These are phyloP conservation scores for Fraxinus sp. DNA, from an alignment of 305 asterid genomes.

Conservation along the genomic window DNA sequence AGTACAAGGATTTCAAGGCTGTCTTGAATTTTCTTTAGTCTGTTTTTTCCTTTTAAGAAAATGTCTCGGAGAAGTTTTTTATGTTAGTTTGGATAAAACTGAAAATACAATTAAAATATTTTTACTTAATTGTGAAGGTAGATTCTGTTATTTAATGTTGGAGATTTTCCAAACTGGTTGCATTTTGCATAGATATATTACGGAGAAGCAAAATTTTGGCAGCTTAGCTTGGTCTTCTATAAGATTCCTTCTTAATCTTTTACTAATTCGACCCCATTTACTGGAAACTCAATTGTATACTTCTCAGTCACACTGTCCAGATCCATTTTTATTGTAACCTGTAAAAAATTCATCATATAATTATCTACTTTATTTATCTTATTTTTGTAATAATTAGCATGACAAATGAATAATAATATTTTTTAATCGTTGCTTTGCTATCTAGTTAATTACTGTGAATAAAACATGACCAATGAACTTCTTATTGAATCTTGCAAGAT, in stretches of 20 bases:
- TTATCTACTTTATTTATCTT: background rate
- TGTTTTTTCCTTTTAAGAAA: background rate
- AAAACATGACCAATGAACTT: background rate
- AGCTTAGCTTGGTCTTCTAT: background rate
- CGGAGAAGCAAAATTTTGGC: background rate
- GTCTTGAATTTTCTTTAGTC: background rate
- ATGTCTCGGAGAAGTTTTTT: background rate
- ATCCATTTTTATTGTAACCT: background rate
- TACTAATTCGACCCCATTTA: background rate
- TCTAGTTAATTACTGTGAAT: background rate
- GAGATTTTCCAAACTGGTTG: background rate
- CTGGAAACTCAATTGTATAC: background rate
- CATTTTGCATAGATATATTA: background rate
- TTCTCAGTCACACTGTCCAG: background rate
- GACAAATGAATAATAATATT: background rate
- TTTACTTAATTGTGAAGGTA: background rate
- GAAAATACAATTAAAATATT: background rate
- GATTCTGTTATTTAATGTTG: background rate
- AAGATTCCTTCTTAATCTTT: background rate
- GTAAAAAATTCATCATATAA: background rate
- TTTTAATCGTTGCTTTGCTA: background rate
- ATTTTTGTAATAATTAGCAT: background rate
- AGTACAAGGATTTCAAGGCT: background rate
- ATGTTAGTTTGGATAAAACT: background rate
- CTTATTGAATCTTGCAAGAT: background rate